phyloP scores from a whole-genome alignment of 2,329 filamentous ascomycete species.

The Colletotrichum noveboracense region DNA sequence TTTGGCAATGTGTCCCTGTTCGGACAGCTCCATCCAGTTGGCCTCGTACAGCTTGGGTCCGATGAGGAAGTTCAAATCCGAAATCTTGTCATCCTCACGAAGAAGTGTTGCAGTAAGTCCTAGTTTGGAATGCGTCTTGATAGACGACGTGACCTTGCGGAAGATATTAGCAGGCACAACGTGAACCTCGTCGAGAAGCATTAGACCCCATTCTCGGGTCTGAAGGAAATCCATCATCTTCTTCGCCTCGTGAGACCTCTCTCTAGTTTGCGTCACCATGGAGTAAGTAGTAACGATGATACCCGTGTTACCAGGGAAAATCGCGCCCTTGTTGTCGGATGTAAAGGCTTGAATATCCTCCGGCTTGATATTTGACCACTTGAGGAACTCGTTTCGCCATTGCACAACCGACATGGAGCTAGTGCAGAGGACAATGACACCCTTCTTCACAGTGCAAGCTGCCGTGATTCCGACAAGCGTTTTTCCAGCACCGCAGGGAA shows the following conservation, averaged over 20 bases:
- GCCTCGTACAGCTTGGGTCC: slow-evolving; percentile 97
- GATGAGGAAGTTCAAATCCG: slow-evolving; percentile 95
- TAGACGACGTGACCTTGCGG: slow-evolving; percentile 87
- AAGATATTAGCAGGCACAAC: slow-evolving; percentile 98
- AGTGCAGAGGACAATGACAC: slow-evolving; percentile 92
- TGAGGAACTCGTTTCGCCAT: slow-evolving; percentile 95
- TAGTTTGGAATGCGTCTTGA: slow-evolving; percentile 94
- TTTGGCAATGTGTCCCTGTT: slow-evolving; percentile 94
- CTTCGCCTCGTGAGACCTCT: slow-evolving; percentile 88
- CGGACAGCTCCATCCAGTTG: slow-evolving; percentile 98
- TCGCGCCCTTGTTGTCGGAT: slow-evolving; percentile 83
- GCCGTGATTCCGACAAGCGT: slow-evolving; percentile 98
- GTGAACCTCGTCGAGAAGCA: slow-evolving; percentile 97
- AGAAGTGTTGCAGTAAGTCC: slow-evolving; percentile 93
- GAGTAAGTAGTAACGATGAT: slow-evolving; percentile 98
- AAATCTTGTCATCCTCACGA: slow-evolving; percentile 97
- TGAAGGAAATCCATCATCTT: slow-evolving; percentile 98
- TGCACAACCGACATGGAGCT: slow-evolving; percentile 98
- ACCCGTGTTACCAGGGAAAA: slow-evolving; percentile 86
- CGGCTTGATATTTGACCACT: slow-evolving; percentile 95
- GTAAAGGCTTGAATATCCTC: slow-evolving; percentile 96
- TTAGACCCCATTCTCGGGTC: slow-evolving; percentile 91
- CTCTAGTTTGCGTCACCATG: slow-evolving; percentile 94
- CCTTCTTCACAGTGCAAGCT: slow-evolving; percentile 97
- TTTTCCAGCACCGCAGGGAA: slow-evolving; percentile 96